Evolutionary conservation across 2,329 filamentous ascomycete genomes (phyloP), one percentile per base, ranked within the genome.

Genomic region (Colletotrichum caudatum): DNA sequence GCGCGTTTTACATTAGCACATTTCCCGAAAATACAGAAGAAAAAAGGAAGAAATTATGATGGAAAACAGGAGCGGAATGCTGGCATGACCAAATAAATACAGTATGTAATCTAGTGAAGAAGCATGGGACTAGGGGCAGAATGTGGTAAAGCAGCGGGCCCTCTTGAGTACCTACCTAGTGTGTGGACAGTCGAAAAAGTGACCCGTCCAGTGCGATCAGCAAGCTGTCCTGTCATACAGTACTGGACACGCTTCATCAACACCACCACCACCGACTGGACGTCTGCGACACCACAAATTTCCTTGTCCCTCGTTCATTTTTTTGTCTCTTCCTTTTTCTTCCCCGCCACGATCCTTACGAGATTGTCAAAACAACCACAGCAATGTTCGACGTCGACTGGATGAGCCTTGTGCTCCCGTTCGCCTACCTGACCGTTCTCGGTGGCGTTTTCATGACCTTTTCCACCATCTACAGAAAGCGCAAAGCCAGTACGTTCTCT

Each of bases 371-470:
- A 57, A 61, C n/a, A 58, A 46, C 44, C 61, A 60, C 74, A 78
- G 80, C 75, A 71, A 89, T 89, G 85, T 82, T 86, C 69, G 79
- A 74, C 57, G 59, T 74, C 12, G 90, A 97, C 87, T 97, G 94
- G 94, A 85, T 93, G 83, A 92, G 93, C 84, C 91, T 98, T 73
- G 86, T 90, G 79, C 90, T 98, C 78, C 95, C 96, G 72, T 89
- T 98, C 79, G 92, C 94, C 83, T 99, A 99, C 83, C 88, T 99
- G 71, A 87, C 90, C 76, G 93, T 98, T 71, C 91, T 99, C 66
- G 88, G 93, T 78, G 94, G 94, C 78, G 95, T 94, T 46, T 89
- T 99, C 76, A 92, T 93, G 80, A 96, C 94, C 75, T 99, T 99
- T 84, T 97, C 94, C 59, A 93, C 90, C 68, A 90, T 98, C 74